A percentile compares a stretch with the other conserved stretches of the same genome.
phyloP scores from a whole-genome alignment of 345 rosid species.

The Carallia brachiata region DNA sequence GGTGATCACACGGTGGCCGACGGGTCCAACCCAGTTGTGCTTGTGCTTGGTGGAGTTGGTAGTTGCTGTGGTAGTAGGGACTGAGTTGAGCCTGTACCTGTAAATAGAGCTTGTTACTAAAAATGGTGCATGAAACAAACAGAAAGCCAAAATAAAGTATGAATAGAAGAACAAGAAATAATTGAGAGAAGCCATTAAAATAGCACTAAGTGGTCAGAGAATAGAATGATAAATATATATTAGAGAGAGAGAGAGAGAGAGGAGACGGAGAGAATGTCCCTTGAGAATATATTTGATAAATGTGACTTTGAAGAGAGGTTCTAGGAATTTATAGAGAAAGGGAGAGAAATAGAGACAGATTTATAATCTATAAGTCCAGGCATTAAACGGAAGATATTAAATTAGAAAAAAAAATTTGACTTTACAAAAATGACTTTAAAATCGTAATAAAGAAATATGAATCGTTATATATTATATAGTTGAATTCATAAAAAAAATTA shows the following conservation, averaged over 20 bases:
- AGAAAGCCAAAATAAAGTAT: constrained; percentile 18
- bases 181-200: constrained; percentile 41
- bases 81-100: constrained; percentile 20
- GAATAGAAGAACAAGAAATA: constrained; percentile 19
- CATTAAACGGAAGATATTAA: neutral
- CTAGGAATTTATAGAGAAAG: neutral
- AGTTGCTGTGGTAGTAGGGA: constrained; percentile 9
- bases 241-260: neutral
- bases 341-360: constrained; percentile 4
- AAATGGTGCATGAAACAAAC: constrained; percentile 26
- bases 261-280: constrained; percentile 14
- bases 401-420: neutral
- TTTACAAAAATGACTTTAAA: too few species aligned
- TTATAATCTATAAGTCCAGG: neutral
- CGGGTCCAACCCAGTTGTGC: constrained; percentile 73
- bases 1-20: constrained; percentile 68
- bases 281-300: neutral
- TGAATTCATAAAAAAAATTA: too few species aligned
- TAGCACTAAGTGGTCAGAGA: constrained; percentile 11
- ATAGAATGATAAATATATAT: neutral
- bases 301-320: neutral
- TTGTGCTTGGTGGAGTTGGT: constrained; percentile 39
- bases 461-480: too few species aligned
- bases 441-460: too few species aligned
- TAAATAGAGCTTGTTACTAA: constrained; percentile 33